phyloP scores from a whole-genome alignment of 2,329 filamentous ascomycete species.

The Phoma sp. region DNA sequence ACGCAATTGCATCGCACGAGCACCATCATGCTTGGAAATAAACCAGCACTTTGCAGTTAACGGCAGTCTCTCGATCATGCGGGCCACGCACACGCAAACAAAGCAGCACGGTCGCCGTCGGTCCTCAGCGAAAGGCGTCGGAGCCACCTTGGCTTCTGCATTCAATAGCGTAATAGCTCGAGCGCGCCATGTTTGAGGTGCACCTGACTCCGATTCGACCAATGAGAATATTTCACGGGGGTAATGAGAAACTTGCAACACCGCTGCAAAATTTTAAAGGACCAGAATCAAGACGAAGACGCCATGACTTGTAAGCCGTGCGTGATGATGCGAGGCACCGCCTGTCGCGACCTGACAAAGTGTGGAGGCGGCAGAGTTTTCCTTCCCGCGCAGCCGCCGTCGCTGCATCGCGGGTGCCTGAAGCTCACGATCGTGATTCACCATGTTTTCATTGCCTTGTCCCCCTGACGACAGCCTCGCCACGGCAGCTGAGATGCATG shows the following conservation, averaged over 20 bases:
- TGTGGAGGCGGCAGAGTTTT: slow-evolving; percentile 34
- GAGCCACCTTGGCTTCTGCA: slow-evolving; percentile 27
- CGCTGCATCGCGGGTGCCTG: slow-evolving; percentile 18
- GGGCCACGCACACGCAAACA: slow-evolving; percentile 32
- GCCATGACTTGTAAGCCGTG: slow-evolving; percentile 26
- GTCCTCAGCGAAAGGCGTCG: slow-evolving; percentile 23
- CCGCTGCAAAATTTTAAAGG: slow-evolving; percentile 29
- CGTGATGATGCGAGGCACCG: slow-evolving; percentile 21
- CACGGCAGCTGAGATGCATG: background rate
- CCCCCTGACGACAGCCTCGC: slow-evolving; percentile 14
- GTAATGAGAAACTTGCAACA: slow-evolving; percentile 34
- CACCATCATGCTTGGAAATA: slow-evolving; percentile 24
- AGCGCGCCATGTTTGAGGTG: slow-evolving; percentile 22
- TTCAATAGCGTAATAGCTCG: slow-evolving; percentile 41
- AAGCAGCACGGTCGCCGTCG: slow-evolving; percentile 21
- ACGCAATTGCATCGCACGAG: slow-evolving; percentile 33
- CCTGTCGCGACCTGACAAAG: slow-evolving; percentile 18
- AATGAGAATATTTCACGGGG: slow-evolving; percentile 32
- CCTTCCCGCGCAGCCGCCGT: slow-evolving; percentile 18
- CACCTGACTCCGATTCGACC: slow-evolving; percentile 30
- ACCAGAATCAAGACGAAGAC: slow-evolving; percentile 20
- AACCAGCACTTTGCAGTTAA: slow-evolving; percentile 51
- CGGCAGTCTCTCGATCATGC: slow-evolving; percentile 47
- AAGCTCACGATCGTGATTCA: slow-evolving; percentile 14
- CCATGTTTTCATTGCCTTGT: slow-evolving; percentile 4